Evolutionary conservation across 208 protist species (phyloP), one percentile per base, ranked within the genome.

Genomic region (Angomonas deanei): DNA sequence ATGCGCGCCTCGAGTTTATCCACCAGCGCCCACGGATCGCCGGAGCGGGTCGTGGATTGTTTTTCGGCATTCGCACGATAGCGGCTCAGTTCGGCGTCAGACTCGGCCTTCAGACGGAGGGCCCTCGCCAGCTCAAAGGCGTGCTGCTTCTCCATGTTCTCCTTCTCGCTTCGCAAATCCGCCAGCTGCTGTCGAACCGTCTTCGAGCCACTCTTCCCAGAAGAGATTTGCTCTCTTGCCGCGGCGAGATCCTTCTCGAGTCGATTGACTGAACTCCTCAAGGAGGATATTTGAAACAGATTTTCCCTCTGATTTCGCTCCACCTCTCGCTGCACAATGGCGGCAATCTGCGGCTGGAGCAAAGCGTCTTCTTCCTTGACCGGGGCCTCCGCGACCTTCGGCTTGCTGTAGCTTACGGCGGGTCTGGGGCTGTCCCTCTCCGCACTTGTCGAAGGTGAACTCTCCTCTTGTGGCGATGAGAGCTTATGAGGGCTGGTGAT

Each of bases 281-380:
- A 73, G 0, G 70, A 68, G 2, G 87, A 91, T 17, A 91, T 79
- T 27, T 91, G 55, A 17, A 80, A 70, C 49, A 85, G 55, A 59
- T 93, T 81, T 58, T 87, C 81, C 24, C 80, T 72, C 56, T 91
- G 83, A 54, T 77, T 72, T 47, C 69, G 64, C 36, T 84, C 79
- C 21, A 76, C 42, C 61, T 86, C 79, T 21, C 79, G 64, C 32
- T 67, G 64, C 19, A 88, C 68, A 0, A 81, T 57, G 10, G 72
- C 76, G 17, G 82, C 81, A 30, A 87, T 72, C 53, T 86, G 81
- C 10, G 79, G 73, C 53, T 80, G 78, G 15, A 68, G 59, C 48
- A 85, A 56, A 4, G 64, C 70, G 30, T 79, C 68, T 19, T 77
- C 61, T 3, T 53, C 39, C 24, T 61, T 64, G 2, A 72, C 32